Evolutionary conservation across 2,329 filamentous ascomycete genomes (phyloP).

Genomic region (Aspergillus sp.): DNA sequence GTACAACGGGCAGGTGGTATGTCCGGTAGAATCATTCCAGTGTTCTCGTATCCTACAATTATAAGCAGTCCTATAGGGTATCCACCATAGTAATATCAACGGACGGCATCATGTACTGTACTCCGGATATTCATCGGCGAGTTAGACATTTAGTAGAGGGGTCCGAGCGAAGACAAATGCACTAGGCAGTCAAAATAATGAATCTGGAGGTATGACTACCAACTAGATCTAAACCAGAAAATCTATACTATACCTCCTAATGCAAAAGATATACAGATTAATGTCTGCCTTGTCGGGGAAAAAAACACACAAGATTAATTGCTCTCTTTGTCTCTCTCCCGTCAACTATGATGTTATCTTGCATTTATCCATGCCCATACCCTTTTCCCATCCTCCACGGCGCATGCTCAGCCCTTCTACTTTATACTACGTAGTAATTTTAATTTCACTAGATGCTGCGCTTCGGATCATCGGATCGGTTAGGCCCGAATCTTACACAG

Average conservation of each 20-base stretch:
- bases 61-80: no score
- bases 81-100: no score
- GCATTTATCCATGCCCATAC: background rate
- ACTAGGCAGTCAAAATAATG: background rate
- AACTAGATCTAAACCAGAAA: background rate
- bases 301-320: no score
- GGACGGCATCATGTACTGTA: no score
- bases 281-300: background rate
- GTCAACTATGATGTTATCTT: background rate
- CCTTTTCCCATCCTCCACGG: no score
- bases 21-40: background rate
- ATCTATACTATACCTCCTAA: background rate
- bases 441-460: no score
- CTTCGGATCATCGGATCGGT: no score
- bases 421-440: no score
- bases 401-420: no score
- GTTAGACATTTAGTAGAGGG: background rate
- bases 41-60: background rate
- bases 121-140: background rate
- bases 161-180: background rate
- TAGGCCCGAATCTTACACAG: no score
- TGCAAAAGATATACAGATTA: background rate
- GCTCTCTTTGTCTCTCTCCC: background rate
- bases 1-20: conserved; percentile 1
- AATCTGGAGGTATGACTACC: background rate